phyloP scores from a whole-genome alignment of 495 filamentous ascomycete species.

The Tuber aestivum region DNA sequence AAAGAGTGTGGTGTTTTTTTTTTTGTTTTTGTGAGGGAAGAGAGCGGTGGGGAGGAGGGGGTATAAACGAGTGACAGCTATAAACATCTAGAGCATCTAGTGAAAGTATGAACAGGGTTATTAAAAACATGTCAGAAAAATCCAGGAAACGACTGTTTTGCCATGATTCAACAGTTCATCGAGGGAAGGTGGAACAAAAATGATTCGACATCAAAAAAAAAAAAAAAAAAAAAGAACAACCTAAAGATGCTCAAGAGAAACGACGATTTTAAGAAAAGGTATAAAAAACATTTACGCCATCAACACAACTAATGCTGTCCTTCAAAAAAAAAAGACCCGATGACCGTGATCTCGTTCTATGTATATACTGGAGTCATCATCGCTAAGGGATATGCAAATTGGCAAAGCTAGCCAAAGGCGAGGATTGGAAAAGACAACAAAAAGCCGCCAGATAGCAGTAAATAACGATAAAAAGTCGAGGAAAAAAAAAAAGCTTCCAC shows the following conservation, averaged over 20 bases:
- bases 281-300: constrained; percentile 13
- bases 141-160: constrained; percentile 40
- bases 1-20: constrained; percentile 7
- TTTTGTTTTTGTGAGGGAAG: not conserved
- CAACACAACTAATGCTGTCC: constrained; percentile 40
- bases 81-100: constrained; percentile 3
- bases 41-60: not conserved
- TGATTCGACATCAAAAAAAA: constrained; percentile 20
- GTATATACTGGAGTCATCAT: constrained; percentile 38
- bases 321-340: constrained; percentile 34
- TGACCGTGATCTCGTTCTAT: constrained; percentile 32
- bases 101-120: constrained; percentile 5
- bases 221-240: too few relatives aligned
- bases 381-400: constrained; percentile 37
- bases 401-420: constrained; percentile 39
- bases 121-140: constrained; percentile 33
- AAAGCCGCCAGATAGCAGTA: constrained; percentile 40
- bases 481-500: constrained; percentile 43
- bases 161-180: constrained; percentile 13
- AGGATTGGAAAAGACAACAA: constrained; percentile 39
- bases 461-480: constrained; percentile 7
- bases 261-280: not conserved
- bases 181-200: not conserved
- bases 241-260: constrained; percentile 16
- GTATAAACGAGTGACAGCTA: constrained; percentile 5